A percentile compares a stretch with the other conserved stretches of the same genome.
These are phyloP conservation scores for Ogataea ramenticola DNA, from an alignment of 805 yeast species.

Conservation along the genomic window DNA sequence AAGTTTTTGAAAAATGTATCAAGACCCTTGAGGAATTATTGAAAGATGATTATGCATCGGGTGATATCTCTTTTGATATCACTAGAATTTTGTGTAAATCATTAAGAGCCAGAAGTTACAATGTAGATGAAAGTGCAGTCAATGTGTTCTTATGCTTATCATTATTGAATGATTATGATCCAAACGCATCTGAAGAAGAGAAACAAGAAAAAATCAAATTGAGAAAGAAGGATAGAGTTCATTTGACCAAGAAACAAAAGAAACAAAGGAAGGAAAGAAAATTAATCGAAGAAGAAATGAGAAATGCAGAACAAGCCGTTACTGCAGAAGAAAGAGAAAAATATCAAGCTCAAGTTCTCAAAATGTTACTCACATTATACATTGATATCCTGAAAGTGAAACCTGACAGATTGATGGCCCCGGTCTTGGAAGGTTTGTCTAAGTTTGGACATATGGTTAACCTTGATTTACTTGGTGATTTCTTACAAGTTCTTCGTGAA, in stretches of 20 bases:
- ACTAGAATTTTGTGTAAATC: conserved; percentile 63
- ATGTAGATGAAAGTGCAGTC: conserved; percentile 77
- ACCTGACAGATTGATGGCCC: conserved; percentile 64
- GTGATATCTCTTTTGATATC: conserved; percentile 72
- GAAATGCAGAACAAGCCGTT: conserved; percentile 79
- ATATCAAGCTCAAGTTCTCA: conserved; percentile 77
- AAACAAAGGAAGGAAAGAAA: conserved; percentile 83
- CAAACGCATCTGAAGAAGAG: conserved; percentile 45
- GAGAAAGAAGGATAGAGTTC: conserved; percentile 83
- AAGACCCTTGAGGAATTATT: conserved; percentile 64
- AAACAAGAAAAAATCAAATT: conserved; percentile 40
- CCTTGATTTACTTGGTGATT: conserved; percentile 87
- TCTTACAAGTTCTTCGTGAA: conserved; percentile 83
- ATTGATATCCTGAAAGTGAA: conserved; percentile 65
- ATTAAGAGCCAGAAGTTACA: conserved; percentile 63
- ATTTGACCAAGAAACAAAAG: conserved; percentile 82
- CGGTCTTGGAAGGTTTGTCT: conserved; percentile 87
- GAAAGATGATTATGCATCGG: conserved; percentile 68
- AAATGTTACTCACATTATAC: conserved; percentile 63
- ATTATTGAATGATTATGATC: conserved; percentile 65
- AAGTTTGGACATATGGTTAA: conserved; percentile 89
- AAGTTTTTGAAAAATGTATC: conserved; percentile 51
- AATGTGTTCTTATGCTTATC: conserved; percentile 65
- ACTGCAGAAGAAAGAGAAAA: conserved; percentile 83
- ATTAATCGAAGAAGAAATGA: conserved; percentile 82